These are phyloP conservation scores for Eutrema salsugineum DNA, from an alignment of 441 rosid genomes.

Conservation along the genomic window DNA sequence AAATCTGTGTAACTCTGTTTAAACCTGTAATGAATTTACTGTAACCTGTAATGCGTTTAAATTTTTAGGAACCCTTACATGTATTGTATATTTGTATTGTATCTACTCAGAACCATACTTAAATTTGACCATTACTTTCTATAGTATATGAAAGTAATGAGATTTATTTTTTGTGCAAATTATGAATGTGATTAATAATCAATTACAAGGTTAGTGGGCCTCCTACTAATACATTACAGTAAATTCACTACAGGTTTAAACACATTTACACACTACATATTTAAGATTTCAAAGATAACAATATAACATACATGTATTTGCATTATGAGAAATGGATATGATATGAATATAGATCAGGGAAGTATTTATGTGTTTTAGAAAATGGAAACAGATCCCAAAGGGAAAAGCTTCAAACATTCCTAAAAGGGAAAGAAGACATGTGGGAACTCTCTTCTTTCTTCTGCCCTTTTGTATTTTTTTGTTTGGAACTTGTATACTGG, in stretches of 20 bases:
- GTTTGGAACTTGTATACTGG: not conserved
- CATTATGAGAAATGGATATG: not conserved
- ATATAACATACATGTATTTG: not conserved
- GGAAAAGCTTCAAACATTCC: slow-evolving; percentile 13
- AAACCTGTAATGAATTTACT: not conserved
- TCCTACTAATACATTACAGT: too few relatives aligned
- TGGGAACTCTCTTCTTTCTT: slow-evolving; percentile 16
- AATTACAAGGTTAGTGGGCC: too few relatives aligned
- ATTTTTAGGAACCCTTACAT: too few relatives aligned
- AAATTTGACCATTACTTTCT: too few relatives aligned
- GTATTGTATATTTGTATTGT: too few relatives aligned
- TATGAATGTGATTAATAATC: too few relatives aligned
- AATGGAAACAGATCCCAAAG: slow-evolving; percentile 22
- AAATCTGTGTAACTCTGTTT: not conserved
- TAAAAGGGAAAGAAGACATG: slow-evolving; percentile 26
- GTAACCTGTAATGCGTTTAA: too few relatives aligned
- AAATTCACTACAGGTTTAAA: too few relatives aligned
- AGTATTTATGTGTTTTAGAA: not conserved
- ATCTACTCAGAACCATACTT: too few relatives aligned
- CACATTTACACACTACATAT: too few relatives aligned
- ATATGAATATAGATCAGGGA: not conserved
- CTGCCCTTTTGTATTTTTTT: not conserved
- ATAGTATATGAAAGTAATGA: too few relatives aligned
- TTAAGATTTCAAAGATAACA: not conserved
- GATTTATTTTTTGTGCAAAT: too few relatives aligned